Base-by-base conservation (phyloP, 805 yeast species). In the Hagleromyces aurorensis region DNA sequence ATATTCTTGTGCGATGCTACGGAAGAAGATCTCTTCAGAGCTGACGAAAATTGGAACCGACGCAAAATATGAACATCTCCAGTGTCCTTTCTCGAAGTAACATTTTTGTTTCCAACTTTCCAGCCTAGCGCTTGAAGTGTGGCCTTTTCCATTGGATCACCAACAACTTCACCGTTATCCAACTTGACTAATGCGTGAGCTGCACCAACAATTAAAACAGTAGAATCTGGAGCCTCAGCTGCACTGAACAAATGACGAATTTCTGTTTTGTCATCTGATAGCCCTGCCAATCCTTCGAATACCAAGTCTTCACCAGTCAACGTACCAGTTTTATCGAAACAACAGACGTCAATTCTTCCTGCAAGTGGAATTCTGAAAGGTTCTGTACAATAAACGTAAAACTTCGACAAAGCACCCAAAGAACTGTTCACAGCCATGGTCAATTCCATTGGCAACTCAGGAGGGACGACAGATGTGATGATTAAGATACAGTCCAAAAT, bases 121-220 rank as follows among this genome's bases (percentile, higher is more conserved):
- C 96, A 91, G 17, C 76, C 75, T 34, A 91, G 72, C 23, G 94
- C 89, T 43, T 76, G 78, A 46, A 91, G 66, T 30, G 98, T 91
- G 16, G 93, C 96, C 61, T 86, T 85, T 62, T 91, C 98, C 97
- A 91, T 89, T 40, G 98, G 96, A 53, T 91, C 98, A 61, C 98
- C 98, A 38, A 91, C 98, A 44, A 87, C 74, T 40, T 91, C 97
- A 46, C 97, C 98, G 54, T 87, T 95, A 48, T 91, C 96, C 37
- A 91, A 68, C 49, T 78, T 75, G 16, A 91, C 98, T 42, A 91
- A 69, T 16, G 98, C 97, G 58, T 91, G 98, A 19, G 95, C 96
- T 34, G 96, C 78, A 38, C 96, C 97, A 41, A 91, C 69, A 21
- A 83, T 85, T 38, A 70, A 66, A 22, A 75, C 64, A 7, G 94